Evolutionary conservation across 2,329 filamentous ascomycete genomes (phyloP).

Genomic region (Calonectria pseudoreteaudii): DNA sequence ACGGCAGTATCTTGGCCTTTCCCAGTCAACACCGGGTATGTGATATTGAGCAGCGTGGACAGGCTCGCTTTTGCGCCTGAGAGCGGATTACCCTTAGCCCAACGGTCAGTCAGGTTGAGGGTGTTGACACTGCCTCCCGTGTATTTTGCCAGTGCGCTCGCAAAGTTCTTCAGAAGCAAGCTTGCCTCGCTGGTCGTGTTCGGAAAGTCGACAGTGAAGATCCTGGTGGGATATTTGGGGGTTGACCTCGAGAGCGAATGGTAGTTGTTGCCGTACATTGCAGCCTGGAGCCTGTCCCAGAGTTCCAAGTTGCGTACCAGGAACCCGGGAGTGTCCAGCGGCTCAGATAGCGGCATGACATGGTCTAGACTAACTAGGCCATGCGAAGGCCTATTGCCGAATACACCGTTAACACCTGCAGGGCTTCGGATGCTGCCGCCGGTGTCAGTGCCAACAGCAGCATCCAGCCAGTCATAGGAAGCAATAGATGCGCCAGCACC

Average conservation of each 20-base stretch:
- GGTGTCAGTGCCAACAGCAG: slow-evolving; percentile 31
- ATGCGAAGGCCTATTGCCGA: slow-evolving; percentile 56
- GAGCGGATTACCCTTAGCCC: not conserved
- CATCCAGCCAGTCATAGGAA: slow-evolving; percentile 58
- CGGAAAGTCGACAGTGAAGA: not conserved
- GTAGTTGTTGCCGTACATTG: slow-evolving; percentile 41
- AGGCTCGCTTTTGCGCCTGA: not conserved
- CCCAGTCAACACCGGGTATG: slow-evolving; percentile 51
- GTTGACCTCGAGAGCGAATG: not conserved
- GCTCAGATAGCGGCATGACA: slow-evolving; percentile 55
- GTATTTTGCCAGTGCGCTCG: not conserved
- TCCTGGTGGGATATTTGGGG: not conserved
- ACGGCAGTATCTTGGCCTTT: slow-evolving; percentile 52
- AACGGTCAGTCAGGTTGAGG: not conserved
- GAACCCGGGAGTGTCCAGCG: slow-evolving; percentile 59
- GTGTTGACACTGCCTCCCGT: not conserved
- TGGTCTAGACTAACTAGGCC: slow-evolving; percentile 53
- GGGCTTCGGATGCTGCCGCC: slow-evolving; percentile 56
- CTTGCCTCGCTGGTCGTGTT: not conserved
- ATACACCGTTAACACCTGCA: slow-evolving; percentile 55
- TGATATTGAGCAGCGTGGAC: slow-evolving; percentile 42
- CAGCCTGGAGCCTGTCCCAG: slow-evolving; percentile 48
- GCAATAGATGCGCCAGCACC: slow-evolving; percentile 53
- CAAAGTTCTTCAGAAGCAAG: not conserved
- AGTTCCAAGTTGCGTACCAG: slow-evolving; percentile 50